Conservation (phyloP, 108 stramenopile genomes). For the Nitzschia sp. region DNA sequence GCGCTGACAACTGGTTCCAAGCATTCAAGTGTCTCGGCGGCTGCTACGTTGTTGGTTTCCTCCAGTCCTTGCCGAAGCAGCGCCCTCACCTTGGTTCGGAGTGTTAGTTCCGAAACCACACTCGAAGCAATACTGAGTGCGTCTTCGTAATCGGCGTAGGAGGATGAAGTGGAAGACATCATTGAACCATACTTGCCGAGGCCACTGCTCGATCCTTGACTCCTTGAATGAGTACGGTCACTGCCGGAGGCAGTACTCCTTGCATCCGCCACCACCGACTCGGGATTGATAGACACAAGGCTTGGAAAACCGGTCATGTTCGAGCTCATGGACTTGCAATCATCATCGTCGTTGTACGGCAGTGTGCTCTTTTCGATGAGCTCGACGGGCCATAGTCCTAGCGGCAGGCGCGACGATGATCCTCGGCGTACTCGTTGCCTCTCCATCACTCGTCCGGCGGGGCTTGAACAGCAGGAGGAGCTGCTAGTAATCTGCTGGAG, state of each 20-base stretch:
- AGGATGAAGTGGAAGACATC: not conserved
- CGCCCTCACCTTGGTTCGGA: not conserved
- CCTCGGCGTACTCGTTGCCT: no score
- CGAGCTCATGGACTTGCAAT: not conserved
- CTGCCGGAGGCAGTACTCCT: not conserved
- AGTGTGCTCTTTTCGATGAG: not conserved
- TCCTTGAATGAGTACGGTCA: not conserved
- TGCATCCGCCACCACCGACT: not conserved
- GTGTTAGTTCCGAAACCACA: not conserved
- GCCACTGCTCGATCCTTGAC: not conserved
- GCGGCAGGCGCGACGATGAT: no score
- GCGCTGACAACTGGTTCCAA: slow-evolving; percentile 2
- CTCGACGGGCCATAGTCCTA: no score
- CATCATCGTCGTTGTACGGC: not conserved
- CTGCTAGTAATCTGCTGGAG: no score
- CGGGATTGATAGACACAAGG: slow-evolving; percentile 8
- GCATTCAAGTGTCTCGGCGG: not conserved
- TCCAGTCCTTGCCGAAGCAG: not conserved
- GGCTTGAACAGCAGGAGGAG: no score
- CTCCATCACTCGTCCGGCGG: no score
- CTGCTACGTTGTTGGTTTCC: not conserved
- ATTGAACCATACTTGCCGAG: not conserved
- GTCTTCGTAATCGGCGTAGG: not conserved
- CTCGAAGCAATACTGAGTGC: not conserved
- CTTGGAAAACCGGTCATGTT: not conserved